Evolutionary conservation across 2,329 filamentous ascomycete species (phyloP).

Genomic region (Verruconis gallopava): DNA sequence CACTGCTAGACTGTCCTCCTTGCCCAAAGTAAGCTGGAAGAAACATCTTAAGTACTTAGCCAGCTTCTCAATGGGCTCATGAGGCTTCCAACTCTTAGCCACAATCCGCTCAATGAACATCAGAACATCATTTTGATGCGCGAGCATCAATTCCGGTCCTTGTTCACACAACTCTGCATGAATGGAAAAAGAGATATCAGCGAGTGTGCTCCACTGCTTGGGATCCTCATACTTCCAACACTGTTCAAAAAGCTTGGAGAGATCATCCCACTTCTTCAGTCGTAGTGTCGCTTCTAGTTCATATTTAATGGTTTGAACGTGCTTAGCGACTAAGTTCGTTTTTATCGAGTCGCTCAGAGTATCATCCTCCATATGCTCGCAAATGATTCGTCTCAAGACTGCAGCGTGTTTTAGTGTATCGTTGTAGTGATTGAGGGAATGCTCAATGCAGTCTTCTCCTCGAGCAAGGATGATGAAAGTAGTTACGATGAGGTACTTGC

Average conservation of each 20-base stretch:
- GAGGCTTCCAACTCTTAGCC: conserved; percentile 3
- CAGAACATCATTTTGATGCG: conserved; percentile 21
- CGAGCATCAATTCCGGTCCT: conserved; percentile 15
- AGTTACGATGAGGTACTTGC: conserved; percentile 50
- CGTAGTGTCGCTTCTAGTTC: conserved; percentile 65
- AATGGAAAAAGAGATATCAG: conserved; percentile 33
- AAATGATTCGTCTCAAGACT: conserved; percentile 36
- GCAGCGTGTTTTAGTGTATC: conserved; percentile 47
- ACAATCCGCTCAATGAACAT: conserved; percentile 8
- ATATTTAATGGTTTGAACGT: conserved; percentile 56
- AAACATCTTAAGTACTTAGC: conserved; percentile 69
- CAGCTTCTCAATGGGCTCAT: conserved; percentile 35
- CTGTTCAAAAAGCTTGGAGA: conserved; percentile 46
- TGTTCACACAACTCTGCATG: conserved; percentile 24
- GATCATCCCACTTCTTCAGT: conserved; percentile 53
- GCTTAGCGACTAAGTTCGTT: conserved; percentile 46
- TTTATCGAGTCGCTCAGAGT: conserved; percentile 31
- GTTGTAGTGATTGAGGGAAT: conserved; percentile 42
- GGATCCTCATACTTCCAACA: conserved; percentile 20
- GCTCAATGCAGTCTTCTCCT: conserved; percentile 25
- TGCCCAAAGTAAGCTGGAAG: conserved; percentile 52
- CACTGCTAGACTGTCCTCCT: conserved; percentile 43
- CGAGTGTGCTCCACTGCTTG: conserved; percentile 32
- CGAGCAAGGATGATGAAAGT: conserved; percentile 36
- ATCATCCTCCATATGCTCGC: conserved; percentile 20